Percentiles rank a stretch among this genome's conserved stretches.
Conservation (phyloP, 208 protist species). For the Trypanosoma lewisi region DNA sequence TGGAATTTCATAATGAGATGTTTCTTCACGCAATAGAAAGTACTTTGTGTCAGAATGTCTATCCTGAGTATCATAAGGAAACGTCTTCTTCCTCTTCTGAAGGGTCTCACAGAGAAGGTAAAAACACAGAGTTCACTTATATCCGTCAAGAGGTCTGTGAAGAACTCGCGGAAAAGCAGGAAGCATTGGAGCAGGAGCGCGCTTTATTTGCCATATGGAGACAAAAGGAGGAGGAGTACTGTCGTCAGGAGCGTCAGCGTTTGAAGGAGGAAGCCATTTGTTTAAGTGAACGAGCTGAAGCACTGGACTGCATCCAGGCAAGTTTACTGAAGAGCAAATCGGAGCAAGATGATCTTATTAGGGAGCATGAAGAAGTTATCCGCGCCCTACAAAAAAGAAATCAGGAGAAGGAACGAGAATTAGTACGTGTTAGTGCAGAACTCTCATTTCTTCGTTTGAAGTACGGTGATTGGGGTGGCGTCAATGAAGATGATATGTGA, state of each 20-base stretch:
- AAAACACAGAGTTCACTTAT: not conserved
- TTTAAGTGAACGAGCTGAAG: not conserved
- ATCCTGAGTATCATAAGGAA: not conserved
- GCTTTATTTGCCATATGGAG: not conserved
- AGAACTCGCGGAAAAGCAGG: not conserved
- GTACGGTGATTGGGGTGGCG: conserved; percentile 17
- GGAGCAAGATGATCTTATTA: not conserved
- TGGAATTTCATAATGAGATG: not conserved
- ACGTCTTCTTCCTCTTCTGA: not conserved
- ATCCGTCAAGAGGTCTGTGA: not conserved
- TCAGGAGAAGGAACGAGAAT: conserved; percentile 5
- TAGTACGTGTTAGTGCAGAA: conserved; percentile 11
- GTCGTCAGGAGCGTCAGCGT: not conserved
- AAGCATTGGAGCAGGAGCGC: conserved; percentile 5
- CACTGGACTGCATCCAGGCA: not conserved
- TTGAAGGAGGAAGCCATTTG: not conserved
- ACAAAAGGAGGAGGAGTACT: conserved; percentile 1
- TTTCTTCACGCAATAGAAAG: not conserved
- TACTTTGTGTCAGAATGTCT: not conserved
- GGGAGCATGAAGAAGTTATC: conserved; percentile 5
- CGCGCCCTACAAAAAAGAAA: conserved; percentile 3
- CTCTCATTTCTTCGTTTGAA: conserved; percentile 17
- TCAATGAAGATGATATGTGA: not conserved
- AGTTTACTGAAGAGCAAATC: not conserved
- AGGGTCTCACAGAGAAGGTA: no score